Percentiles rank a stretch among this genome's conserved stretches.
These are phyloP conservation scores for Hypseocharis bilobata DNA, from an alignment of 441 rosid genomes.

Conservation along the genomic window DNA sequence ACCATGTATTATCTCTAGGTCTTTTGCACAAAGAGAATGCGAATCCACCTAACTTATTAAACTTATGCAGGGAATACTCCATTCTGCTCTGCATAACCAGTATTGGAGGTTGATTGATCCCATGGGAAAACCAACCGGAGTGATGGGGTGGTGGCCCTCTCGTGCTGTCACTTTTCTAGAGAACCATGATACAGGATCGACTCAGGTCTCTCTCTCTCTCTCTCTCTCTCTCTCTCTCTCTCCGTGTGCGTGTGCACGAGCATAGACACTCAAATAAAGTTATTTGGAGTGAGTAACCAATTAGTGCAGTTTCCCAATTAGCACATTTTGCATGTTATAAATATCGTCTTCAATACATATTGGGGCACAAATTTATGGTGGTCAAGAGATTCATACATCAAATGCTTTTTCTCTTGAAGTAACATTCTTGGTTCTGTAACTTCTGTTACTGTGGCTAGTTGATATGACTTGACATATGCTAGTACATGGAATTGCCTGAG, in stretches of 20 bases:
- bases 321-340: not conserved
- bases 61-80: slow-evolving; percentile 39
- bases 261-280: too few species aligned
- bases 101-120: slow-evolving; percentile 48
- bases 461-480: not conserved
- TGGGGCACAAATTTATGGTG: not conserved
- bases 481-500: too few species aligned
- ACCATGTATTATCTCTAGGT: too few species aligned
- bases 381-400: not conserved
- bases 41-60: not conserved
- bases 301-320: too few species aligned
- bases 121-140: slow-evolving; percentile 46
- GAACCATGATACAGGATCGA: slow-evolving; percentile 49
- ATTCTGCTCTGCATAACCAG: slow-evolving; percentile 38
- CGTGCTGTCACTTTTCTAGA: slow-evolving; percentile 46
- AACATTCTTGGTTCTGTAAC: not conserved
- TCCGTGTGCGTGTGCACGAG: too few species aligned
- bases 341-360: not conserved
- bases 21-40: too few species aligned
- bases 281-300: too few species aligned
- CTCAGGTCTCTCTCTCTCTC: slow-evolving; percentile 30
- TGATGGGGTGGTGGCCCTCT: slow-evolving; percentile 56
- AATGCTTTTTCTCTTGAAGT: not conserved
- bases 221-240: slow-evolving; percentile 9
- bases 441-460: not conserved